These are phyloP conservation scores for Avicennia marina DNA, from an alignment of 257 asterid genomes.

Conservation along the genomic window DNA sequence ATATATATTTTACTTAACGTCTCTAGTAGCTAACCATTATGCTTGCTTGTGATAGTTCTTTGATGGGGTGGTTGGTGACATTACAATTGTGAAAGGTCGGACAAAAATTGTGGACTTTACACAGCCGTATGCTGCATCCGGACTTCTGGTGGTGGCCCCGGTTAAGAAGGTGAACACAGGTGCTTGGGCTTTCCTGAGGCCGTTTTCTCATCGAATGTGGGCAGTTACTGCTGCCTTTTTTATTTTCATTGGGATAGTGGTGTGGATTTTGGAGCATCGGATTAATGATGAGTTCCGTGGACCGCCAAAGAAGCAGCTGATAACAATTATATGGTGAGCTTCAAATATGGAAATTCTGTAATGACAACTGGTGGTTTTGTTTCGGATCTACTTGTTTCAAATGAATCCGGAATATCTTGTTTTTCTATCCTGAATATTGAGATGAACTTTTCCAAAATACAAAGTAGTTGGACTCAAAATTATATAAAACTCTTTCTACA, in stretches of 20 bases:
- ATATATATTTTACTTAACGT: neutral
- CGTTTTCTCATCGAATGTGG: constrained; percentile 56
- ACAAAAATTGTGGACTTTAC: constrained; percentile 62
- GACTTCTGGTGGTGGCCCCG: constrained; percentile 70
- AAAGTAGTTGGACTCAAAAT: no score
- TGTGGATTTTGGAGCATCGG: constrained; percentile 71
- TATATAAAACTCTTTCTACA: no score
- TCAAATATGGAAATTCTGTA: neutral
- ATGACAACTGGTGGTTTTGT: neutral
- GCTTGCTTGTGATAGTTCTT: constrained; percentile 31
- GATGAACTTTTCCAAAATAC: no score
- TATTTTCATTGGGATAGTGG: constrained; percentile 52
- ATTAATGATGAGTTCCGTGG: constrained; percentile 69
- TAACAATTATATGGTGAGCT: constrained; percentile 54
- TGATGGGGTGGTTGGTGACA: constrained; percentile 59
- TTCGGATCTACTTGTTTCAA: neutral
- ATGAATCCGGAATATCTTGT: no score
- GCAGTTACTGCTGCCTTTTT: constrained; percentile 51
- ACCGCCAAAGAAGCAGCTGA: constrained; percentile 57
- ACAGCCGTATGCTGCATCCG: constrained; percentile 62
- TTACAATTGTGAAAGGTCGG: constrained; percentile 49
- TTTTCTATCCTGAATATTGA: no score
- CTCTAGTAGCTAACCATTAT: constrained; percentile 9
- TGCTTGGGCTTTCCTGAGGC: constrained; percentile 72
- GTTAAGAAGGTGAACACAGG: constrained; percentile 42